A percentile compares a stretch with the other conserved stretches of the same genome.
phyloP scores from a whole-genome alignment of 73 alveolate genomes.

The Loxodes magnus region DNA sequence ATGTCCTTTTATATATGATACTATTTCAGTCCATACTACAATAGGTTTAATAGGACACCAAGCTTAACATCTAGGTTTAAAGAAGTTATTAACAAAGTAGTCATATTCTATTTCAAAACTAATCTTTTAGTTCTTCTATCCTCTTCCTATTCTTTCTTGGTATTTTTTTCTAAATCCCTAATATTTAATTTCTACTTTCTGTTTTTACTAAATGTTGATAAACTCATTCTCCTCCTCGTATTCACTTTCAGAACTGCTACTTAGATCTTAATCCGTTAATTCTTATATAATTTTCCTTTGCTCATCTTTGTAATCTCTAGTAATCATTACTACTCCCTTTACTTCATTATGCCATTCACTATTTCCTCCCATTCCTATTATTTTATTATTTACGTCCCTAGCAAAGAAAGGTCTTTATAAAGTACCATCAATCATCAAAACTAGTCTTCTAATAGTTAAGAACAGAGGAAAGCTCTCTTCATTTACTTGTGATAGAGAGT shows the following conservation, averaged over 20 bases:
- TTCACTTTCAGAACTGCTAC: slow-evolving; percentile 7
- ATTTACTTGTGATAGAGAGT: background rate
- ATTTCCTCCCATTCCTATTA: slow-evolving; percentile 42
- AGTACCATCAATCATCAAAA: slow-evolving; percentile 61
- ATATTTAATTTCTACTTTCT: background rate
- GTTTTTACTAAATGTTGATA: slow-evolving; percentile 13
- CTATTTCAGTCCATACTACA: slow-evolving; percentile 65
- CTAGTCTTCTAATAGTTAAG: slow-evolving; percentile 47
- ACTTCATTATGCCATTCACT: slow-evolving; percentile 68
- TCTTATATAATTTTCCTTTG: slow-evolving; percentile 19
- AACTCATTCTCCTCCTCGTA: slow-evolving; percentile 8
- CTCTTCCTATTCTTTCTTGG: background rate
- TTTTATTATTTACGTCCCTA: slow-evolving; percentile 32
- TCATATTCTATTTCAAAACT: slow-evolving; percentile 20
- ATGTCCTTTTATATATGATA: slow-evolving; percentile 53
- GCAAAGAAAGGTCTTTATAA: slow-evolving; percentile 50
- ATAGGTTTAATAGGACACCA: background rate
- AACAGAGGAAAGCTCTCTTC: slow-evolving; percentile 51
- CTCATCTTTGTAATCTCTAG: slow-evolving; percentile 29
- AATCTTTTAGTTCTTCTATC: background rate
- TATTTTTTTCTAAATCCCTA: slow-evolving; percentile 13
- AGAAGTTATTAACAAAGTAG: slow-evolving; percentile 9
- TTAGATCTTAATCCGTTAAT: slow-evolving; percentile 5
- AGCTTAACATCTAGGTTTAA: slow-evolving; percentile 1
- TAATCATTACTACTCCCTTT: slow-evolving; percentile 58